Evolutionary conservation across 257 asterid genomes (phyloP).

Genomic region (Fraxinus quadrangulata): DNA sequence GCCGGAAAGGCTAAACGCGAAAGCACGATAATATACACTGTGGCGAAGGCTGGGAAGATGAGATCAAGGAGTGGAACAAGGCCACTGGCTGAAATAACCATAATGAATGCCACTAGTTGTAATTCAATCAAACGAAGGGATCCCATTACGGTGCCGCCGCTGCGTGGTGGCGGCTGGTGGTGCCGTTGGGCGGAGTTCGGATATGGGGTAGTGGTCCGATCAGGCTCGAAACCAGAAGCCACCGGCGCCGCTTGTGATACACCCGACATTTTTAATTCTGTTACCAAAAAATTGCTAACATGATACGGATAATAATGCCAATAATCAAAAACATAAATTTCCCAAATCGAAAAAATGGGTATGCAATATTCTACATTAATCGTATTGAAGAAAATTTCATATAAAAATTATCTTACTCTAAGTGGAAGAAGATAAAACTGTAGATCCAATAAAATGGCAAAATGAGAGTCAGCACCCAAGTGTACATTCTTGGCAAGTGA

Average conservation of each 20-base stretch:
- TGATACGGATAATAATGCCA: no score
- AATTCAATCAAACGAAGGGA: slow-evolving; percentile 86
- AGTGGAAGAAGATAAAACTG: background rate
- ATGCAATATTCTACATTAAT: no score
- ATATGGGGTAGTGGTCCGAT: slow-evolving; percentile 8
- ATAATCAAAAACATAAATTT: no score
- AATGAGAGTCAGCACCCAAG: slow-evolving; percentile 25
- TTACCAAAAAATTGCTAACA: no score
- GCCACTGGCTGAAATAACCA: slow-evolving; percentile 84
- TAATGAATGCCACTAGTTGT: slow-evolving; percentile 85
- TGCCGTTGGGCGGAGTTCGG: background rate
- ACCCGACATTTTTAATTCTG: slow-evolving; percentile 50
- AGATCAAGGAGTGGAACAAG: slow-evolving; percentile 77
- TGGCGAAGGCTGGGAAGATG: slow-evolving; percentile 59
- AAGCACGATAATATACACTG: slow-evolving; percentile 55
- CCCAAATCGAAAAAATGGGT: no score
- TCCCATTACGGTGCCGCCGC: slow-evolving; percentile 63
- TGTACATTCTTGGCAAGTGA: background rate
- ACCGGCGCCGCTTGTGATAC: slow-evolving; percentile 54
- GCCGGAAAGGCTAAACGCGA: slow-evolving; percentile 72
- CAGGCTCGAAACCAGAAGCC: slow-evolving; percentile 41
- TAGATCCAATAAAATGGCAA: slow-evolving; percentile 26
- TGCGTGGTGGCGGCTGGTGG: slow-evolving; percentile 16
- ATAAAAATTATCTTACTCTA: background rate
- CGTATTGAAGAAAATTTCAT: background rate